phyloP scores from a whole-genome alignment of 2,329 filamentous ascomycete species.

The Colletotrichum lentis region DNA sequence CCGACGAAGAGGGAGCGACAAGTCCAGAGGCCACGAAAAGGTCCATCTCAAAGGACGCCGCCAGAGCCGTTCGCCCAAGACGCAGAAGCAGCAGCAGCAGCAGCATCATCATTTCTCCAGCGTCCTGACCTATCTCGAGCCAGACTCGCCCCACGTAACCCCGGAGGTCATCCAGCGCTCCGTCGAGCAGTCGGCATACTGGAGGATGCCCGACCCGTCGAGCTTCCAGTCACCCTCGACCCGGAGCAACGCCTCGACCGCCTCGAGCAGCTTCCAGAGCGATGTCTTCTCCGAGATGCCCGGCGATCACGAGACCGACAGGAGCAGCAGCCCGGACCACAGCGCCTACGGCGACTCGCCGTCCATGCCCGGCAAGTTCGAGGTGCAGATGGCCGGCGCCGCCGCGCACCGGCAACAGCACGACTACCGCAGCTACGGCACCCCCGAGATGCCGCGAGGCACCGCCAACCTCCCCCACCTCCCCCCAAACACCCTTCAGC shows the following conservation, averaged over 20 bases:
- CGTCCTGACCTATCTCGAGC: slow-evolving; percentile 64
- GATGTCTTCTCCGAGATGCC: slow-evolving; percentile 49
- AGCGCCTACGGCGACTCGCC: slow-evolving; percentile 47
- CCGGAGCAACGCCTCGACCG: slow-evolving; percentile 51
- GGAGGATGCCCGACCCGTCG: slow-evolving; percentile 41
- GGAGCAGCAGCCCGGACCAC: slow-evolving; percentile 55
- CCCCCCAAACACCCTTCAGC: slow-evolving; percentile 49
- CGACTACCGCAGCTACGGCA: slow-evolving; percentile 48
- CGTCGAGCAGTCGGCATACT: slow-evolving; percentile 44
- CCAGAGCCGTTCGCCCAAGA: slow-evolving; percentile 35
- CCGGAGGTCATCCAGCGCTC: slow-evolving; percentile 47
- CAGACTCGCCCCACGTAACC: slow-evolving; percentile 61
- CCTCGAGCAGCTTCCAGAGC: slow-evolving; percentile 63
- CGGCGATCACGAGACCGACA: slow-evolving; percentile 53
- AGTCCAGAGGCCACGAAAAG: slow-evolving; percentile 34
- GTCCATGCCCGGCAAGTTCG: slow-evolving; percentile 24
- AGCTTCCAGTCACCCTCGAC: slow-evolving; percentile 44
- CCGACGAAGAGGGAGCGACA: slow-evolving; percentile 30
- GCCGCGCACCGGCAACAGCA: slow-evolving; percentile 14
- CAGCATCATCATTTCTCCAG: slow-evolving; percentile 38
- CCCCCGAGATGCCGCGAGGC: slow-evolving; percentile 54
- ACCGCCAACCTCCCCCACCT: slow-evolving; percentile 50
- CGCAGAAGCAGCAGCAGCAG: slow-evolving; percentile 5
- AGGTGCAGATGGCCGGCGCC: slow-evolving; percentile 30
- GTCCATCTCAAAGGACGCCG: slow-evolving; percentile 37